phyloP scores from a whole-genome alignment of 139 green algal species.

The Zygnema cylindricum region DNA sequence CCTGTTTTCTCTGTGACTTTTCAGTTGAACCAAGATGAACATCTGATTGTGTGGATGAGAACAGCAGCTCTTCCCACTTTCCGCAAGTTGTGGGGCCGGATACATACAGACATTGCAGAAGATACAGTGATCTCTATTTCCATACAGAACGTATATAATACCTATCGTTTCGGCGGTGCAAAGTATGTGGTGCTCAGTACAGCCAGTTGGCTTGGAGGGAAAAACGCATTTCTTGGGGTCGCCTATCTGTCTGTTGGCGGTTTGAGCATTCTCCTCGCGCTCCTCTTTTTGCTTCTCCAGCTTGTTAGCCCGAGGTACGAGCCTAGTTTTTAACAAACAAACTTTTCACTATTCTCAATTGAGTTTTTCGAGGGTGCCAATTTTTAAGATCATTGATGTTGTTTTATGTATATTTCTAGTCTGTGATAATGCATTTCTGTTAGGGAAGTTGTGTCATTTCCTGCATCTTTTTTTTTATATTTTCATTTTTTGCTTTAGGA shows the following conservation, averaged over 20 bases:
- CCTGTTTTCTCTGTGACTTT: no score
- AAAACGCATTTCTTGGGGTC: constrained; percentile 76
- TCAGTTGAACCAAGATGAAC: constrained; percentile 76
- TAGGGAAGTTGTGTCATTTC: no score
- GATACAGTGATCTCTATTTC: constrained; percentile 60
- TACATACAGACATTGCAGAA: constrained; percentile 64
- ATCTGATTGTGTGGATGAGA: constrained; percentile 96
- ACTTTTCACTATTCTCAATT: no score
- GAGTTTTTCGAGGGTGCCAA: no score
- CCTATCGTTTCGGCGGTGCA: constrained; percentile 66
- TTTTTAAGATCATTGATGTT: no score
- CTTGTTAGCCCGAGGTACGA: constrained; percentile 52
- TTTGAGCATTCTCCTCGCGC: constrained; percentile 31
- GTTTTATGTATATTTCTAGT: no score
- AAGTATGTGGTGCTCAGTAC: constrained; percentile 74
- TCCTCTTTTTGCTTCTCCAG: constrained; percentile 61
- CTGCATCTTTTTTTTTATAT: no score
- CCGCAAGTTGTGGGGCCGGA: constrained; percentile 79
- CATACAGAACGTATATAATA: constrained; percentile 82
- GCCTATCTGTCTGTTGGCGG: constrained; percentile 71
- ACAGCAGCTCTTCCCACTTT: constrained; percentile 72
- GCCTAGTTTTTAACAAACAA: no score
- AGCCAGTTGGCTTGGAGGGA: constrained; percentile 79
- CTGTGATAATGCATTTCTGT: no score
- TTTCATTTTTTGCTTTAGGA: no score